Evolutionary conservation across 257 asterid species (phyloP).

Genomic region (Schizonepeta tenuifolia): DNA sequence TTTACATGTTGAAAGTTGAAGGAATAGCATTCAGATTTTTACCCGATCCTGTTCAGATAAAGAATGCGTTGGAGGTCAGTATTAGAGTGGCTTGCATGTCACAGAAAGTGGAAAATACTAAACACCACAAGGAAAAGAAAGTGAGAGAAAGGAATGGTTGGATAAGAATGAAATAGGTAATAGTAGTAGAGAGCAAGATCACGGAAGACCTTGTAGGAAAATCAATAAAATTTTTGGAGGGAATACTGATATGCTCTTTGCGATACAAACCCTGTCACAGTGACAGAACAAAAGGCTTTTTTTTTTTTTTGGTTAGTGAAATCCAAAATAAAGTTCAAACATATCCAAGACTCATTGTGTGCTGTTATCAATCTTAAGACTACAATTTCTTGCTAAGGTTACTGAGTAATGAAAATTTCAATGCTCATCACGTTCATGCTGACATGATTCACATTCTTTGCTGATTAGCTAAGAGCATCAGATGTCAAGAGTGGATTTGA

Average conservation of each 20-base stretch:
- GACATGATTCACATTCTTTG: conserved; percentile 29
- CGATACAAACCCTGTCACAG: not conserved
- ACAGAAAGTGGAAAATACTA: not conserved
- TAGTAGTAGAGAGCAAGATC: not conserved
- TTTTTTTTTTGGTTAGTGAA: not conserved
- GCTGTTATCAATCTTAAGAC: not conserved
- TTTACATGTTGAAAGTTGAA: conserved; percentile 95
- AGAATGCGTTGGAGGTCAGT: conserved; percentile 90
- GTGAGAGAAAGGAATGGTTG: not conserved
- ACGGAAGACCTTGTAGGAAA: not conserved
- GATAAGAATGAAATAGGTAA: not conserved
- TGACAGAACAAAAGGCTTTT: not conserved
- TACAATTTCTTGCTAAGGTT: conserved; percentile 6
- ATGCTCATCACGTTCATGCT: conserved; percentile 10
- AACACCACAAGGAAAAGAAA: not conserved
- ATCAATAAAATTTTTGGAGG: not conserved
- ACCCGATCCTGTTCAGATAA: conserved; percentile 94
- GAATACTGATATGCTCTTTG: not conserved
- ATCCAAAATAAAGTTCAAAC: not conserved
- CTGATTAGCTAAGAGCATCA: conserved; percentile 69
- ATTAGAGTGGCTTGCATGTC: conserved; percentile 12
- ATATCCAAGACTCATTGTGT: not conserved
- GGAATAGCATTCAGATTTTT: conserved; percentile 94
- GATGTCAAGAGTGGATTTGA: conserved; percentile 71
- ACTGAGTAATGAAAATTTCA: conserved; percentile 19